A percentile compares a stretch with the other conserved stretches of the same genome.
These are phyloP conservation scores for Myxozyma neglecta DNA, from an alignment of 805 yeast species.

Conservation along the genomic window DNA sequence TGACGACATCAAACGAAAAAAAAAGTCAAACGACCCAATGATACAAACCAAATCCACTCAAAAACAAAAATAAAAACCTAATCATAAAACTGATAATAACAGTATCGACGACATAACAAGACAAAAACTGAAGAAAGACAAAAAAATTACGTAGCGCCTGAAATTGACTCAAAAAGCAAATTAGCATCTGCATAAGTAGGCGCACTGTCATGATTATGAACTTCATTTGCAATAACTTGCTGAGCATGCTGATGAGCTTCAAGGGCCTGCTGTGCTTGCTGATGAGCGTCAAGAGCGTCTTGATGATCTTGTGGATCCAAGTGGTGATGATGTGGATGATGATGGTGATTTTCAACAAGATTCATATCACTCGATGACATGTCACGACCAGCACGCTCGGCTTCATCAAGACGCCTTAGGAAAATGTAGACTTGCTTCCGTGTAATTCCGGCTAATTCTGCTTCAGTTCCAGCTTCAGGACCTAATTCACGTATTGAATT, in stretches of 20 bases:
- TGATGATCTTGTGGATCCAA: too few relatives aligned
- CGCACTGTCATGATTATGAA: not conserved
- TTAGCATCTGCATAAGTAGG: not conserved
- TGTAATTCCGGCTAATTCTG: slow-evolving; percentile 11
- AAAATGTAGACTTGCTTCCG: slow-evolving; percentile 30
- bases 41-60: not conserved
- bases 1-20: too few relatives aligned
- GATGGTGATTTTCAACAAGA: not conserved
- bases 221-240: not conserved
- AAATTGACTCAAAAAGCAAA: slow-evolving; percentile 3
- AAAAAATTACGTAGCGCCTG: not conserved
- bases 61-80: not conserved
- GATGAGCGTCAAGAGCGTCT: too few relatives aligned
- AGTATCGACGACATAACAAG: not conserved
- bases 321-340: not conserved
- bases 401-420: slow-evolving; percentile 1
- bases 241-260: not conserved
- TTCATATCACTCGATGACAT: not conserved
- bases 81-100: not conserved
- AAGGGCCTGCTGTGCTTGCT: not conserved
- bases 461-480: slow-evolving; percentile 1
- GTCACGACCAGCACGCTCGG: not conserved
- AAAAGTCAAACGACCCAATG: too few relatives aligned
- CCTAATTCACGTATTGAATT: slow-evolving; percentile 15
- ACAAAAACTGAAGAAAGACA: not conserved